phyloP scores from a whole-genome alignment of 192 early-diverging fungal genomes.

The Helicostylum pulchrum region DNA sequence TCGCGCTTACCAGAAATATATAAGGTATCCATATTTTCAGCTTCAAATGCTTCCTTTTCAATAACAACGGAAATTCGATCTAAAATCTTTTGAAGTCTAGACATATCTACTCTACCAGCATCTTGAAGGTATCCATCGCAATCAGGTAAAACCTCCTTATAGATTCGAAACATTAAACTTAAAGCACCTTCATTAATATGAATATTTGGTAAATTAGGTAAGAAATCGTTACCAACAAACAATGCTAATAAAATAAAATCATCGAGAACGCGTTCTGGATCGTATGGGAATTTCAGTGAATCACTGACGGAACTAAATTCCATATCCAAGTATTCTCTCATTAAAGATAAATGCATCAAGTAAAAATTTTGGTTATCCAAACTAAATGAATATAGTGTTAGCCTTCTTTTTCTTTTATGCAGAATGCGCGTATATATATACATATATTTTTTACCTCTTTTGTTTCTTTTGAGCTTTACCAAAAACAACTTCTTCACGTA shows the following conservation, averaged over 20 bases:
- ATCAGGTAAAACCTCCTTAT: constrained; percentile 60
- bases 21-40: constrained; percentile 42
- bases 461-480: constrained; percentile 53
- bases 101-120: constrained; percentile 64
- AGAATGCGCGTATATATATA: no score
- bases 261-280: constrained; percentile 92
- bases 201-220: constrained; percentile 90
- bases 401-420: constrained; percentile 4
- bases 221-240: constrained; percentile 97
- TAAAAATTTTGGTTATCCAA: constrained; percentile 60
- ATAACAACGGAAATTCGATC: constrained; percentile 52
- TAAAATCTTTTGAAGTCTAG: constrained; percentile 60
- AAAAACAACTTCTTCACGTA: constrained; percentile 94
- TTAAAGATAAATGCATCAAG: constrained; percentile 79
- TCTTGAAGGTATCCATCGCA: constrained; percentile 89
- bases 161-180: constrained; percentile 64
- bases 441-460: constrained; percentile 34
- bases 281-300: constrained; percentile 59
- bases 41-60: constrained; percentile 49
- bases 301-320: constrained; percentile 70
- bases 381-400: constrained; percentile 12
- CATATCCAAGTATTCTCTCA: constrained; percentile 91
- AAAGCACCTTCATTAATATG: constrained; percentile 92
- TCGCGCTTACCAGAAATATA: constrained; percentile 49
- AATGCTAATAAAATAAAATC: constrained; percentile 93